Conservation (phyloP, 2,329 filamentous ascomycete genomes). For the Huntiella abstrusa region DNA sequence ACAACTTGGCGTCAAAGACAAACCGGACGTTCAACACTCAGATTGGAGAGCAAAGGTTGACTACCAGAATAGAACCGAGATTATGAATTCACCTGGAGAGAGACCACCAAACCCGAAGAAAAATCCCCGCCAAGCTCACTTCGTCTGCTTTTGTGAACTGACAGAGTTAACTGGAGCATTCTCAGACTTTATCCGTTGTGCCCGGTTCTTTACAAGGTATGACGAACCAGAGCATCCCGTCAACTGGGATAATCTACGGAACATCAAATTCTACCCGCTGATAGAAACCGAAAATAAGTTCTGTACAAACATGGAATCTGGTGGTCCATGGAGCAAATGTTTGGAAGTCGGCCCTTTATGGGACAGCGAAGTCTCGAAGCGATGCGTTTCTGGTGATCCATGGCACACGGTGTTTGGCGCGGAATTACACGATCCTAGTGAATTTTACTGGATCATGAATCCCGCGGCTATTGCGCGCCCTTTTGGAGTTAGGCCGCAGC, state of each 20-base stretch:
- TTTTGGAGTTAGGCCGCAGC: too few species aligned
- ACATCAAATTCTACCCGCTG: conserved; percentile 5
- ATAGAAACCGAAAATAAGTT: neutral
- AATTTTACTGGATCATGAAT: too few species aligned
- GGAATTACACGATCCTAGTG: too few species aligned
- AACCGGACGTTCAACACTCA: too few species aligned
- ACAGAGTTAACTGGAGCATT: neutral
- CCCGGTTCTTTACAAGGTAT: neutral
- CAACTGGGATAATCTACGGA: neutral
- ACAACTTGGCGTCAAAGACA: neutral
- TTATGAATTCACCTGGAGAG: neutral
- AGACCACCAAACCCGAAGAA: neutral
- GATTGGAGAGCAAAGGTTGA: too few species aligned
- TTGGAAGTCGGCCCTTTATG: too few species aligned
- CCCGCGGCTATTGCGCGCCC: too few species aligned
- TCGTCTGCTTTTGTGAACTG: neutral
- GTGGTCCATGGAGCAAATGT: too few species aligned
- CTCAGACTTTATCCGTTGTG: neutral
- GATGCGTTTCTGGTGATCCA: too few species aligned
- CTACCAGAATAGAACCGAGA: neutral
- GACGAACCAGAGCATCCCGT: neutral
- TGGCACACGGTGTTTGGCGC: too few species aligned
- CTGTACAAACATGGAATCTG: too few species aligned
- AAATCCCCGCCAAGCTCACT: neutral
- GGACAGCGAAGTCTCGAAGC: too few species aligned